Base-by-base conservation (phyloP, 2,329 filamentous ascomycete genomes). In the Didymella keratinophila region DNA sequence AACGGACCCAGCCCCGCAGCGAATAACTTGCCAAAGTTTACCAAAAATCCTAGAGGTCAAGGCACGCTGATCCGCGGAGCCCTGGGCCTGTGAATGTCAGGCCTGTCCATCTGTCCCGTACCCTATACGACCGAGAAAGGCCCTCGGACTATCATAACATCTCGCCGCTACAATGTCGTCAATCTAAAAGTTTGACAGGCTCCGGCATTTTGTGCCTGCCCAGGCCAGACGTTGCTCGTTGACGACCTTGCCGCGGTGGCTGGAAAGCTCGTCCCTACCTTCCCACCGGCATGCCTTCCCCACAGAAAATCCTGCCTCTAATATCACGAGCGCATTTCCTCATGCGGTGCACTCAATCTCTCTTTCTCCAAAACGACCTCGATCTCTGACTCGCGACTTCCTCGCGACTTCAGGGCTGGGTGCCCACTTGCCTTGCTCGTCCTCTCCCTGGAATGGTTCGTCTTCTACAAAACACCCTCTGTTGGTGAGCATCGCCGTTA, bases 231-330 rank as follows among this genome's bases (percentile, higher is more conserved):
- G 34, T 56, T 44, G 44, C 12, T 42, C 37, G 25, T 25, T 27
- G 16, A 53, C 23, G 21, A 58, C 56, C 56, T 53, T 58, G 50
- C 50, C 28, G 45, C 39, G 20, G 56, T 53, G 30, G 50, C 49
- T 58, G 37, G 20, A 32, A 43, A 52, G 56, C 56, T 53, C 49
- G 56, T 49, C 44, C 55, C 55, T 51, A 49, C 56, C 45, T 44
- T 58, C 46, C 56, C 46, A 41, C 56, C 56, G 50, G 56, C 56
- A 58, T 54, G 67, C 66, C 55, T 70, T 66, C 66, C 65, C 66
- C 65, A 66, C 62, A 64, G 58, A 67, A 69, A 68, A 67, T 57
- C 60, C 52, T 62, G 45, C 56, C 61, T 57, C 30, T 36, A 55
- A 39, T 47, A 53, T 55, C 54, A 56, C 39, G 55, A 55, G 41